Conservation (phyloP, 305 asterid species). For the Euphrasia arctica region DNA sequence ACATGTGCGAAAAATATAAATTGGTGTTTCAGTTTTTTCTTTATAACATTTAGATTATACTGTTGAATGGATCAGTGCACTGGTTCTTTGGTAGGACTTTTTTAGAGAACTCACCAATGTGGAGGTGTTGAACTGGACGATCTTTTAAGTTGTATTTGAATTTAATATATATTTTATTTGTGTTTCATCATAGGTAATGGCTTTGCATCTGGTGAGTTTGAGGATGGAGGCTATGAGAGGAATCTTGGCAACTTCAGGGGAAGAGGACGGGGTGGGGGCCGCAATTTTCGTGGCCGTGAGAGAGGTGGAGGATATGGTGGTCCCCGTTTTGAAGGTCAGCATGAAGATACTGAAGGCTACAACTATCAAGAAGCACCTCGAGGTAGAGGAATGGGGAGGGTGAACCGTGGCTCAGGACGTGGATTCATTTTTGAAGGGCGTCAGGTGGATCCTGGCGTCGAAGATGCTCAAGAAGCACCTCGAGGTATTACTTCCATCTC, state of each 20-base stretch:
- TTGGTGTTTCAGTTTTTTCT: neutral
- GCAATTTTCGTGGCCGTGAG: constrained; percentile 57
- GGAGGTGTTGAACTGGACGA: too few relatives aligned
- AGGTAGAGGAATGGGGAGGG: constrained; percentile 19
- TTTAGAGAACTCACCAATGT: too few relatives aligned
- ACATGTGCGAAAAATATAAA: too few relatives aligned
- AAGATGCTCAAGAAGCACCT: constrained; percentile 19
- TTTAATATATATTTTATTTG: neutral
- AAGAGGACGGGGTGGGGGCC: constrained; percentile 60
- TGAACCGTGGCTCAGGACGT: constrained; percentile 48
- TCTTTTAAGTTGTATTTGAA: neutral
- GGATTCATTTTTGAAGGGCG: constrained; percentile 36
- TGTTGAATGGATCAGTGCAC: too few relatives aligned
- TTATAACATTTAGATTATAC: neutral
- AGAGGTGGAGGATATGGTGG: constrained; percentile 38
- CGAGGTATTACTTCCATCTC: too few relatives aligned
- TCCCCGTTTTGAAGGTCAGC: constrained; percentile 31
- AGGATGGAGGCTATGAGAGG: constrained; percentile 54
- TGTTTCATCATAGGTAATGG: constrained; percentile 39
- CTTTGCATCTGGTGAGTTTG: constrained; percentile 42
- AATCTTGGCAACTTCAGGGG: constrained; percentile 45
- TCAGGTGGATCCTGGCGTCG: constrained; percentile 32
- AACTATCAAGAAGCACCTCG: constrained; percentile 2
- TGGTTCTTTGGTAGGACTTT: neutral
- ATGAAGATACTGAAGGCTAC: constrained; percentile 39